Conservation (phyloP, 768 basidiomycete genomes). For the Russula lepida region DNA sequence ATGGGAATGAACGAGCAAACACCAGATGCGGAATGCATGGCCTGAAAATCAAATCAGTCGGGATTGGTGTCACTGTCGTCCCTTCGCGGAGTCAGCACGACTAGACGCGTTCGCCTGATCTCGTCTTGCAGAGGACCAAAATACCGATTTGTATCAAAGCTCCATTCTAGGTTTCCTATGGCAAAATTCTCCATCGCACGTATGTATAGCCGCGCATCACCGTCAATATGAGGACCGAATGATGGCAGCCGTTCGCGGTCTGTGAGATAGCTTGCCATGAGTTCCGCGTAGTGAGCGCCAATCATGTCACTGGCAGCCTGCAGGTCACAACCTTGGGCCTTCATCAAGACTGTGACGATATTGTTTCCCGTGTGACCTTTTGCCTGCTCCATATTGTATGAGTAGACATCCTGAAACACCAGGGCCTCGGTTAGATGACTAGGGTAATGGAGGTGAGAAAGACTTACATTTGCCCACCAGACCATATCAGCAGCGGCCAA, state of each 20-base stretch:
- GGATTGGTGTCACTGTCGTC: constrained; percentile 17
- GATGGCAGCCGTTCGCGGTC: constrained; percentile 32
- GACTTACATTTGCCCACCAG: constrained; percentile 62
- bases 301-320: constrained; percentile 36
- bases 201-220: constrained; percentile 35
- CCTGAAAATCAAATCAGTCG: background rate
- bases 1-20: background rate
- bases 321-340: constrained; percentile 32
- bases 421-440: background rate
- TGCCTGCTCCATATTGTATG: constrained; percentile 69
- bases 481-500: constrained; percentile 60
- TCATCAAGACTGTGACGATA: constrained; percentile 45
- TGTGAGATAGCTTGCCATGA: constrained; percentile 33
- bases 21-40: background rate
- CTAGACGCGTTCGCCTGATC: constrained; percentile 26
- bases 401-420: constrained; percentile 50
- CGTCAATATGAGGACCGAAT: constrained; percentile 37
- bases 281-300: constrained; percentile 28
- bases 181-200: constrained; percentile 46
- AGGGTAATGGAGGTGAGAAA: background rate
- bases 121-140: constrained; percentile 29
- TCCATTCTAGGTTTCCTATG: constrained; percentile 42
- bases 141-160: constrained; percentile 42
- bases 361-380: constrained; percentile 56
- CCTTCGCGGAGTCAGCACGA: constrained; percentile 24